phyloP scores from a whole-genome alignment of 1,284 basidiomycete genomes.

The Sporisorium graminicola region DNA sequence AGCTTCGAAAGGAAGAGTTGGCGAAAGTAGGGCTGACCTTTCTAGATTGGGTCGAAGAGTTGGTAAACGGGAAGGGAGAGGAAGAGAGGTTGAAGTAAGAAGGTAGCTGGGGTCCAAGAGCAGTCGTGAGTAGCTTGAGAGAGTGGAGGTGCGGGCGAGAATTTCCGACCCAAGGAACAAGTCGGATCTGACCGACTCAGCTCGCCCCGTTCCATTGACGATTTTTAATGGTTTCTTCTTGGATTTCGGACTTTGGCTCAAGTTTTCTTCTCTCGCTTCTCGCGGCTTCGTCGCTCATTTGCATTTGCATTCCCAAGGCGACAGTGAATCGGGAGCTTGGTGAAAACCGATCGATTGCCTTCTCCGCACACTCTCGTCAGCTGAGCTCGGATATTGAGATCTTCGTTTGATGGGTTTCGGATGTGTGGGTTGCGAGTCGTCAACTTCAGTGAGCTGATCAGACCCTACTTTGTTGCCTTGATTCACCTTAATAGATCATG shows the following conservation, averaged over 20 bases:
- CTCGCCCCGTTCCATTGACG: not conserved
- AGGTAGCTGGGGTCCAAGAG: not conserved
- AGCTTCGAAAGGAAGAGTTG: not conserved
- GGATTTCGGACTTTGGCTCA: not conserved
- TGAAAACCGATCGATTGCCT: not conserved
- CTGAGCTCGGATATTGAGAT: constrained; percentile 5
- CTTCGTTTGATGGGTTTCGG: not conserved
- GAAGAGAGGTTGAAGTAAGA: not conserved
- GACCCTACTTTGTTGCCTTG: not conserved
- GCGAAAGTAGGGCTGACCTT: too few relatives aligned
- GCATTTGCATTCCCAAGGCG: not conserved
- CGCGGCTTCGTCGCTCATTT: constrained; percentile 7
- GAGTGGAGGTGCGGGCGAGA: not conserved
- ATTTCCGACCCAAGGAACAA: not conserved
- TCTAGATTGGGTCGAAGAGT: not conserved
- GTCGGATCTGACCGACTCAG: not conserved
- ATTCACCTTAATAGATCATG: constrained; percentile 14
- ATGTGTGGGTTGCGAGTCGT: constrained; percentile 26
- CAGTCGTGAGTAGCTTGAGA: too few relatives aligned
- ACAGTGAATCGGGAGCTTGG: not conserved
- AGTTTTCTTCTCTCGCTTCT: constrained; percentile 15
- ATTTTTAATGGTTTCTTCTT: not conserved
- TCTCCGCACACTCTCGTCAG: not conserved
- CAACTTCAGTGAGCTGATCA: constrained; percentile 2
- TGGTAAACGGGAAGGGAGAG: constrained; percentile 1